Evolutionary conservation across 1,284 basidiomycete genomes (phyloP).

Genomic region (Erythrobasidium hasegawianum): DNA sequence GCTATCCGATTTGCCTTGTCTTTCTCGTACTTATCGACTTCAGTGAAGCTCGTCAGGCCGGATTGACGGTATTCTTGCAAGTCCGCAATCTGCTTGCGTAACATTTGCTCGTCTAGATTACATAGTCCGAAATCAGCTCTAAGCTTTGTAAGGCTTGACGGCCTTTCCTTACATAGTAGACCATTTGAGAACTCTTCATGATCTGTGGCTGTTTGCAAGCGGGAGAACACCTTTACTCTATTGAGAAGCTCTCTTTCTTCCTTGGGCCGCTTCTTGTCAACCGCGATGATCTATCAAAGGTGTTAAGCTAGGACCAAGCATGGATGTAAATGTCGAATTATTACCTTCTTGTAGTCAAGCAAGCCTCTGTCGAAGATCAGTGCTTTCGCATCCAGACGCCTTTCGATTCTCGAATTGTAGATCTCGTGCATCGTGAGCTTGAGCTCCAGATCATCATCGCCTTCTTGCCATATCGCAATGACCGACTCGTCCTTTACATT

Average conservation of each 20-base stretch:
- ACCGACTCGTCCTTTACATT: slow-evolving; percentile 52
- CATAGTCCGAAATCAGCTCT: too few relatives aligned
- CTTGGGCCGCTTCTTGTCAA: slow-evolving; percentile 81
- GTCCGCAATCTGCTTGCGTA: slow-evolving; percentile 80
- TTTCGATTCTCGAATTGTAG: slow-evolving; percentile 88
- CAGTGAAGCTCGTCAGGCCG: slow-evolving; percentile 74
- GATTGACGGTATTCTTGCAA: slow-evolving; percentile 81
- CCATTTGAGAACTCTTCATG: slow-evolving; percentile 86
- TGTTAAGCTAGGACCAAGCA: not conserved
- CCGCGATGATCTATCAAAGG: slow-evolving; percentile 68
- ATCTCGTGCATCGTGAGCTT: slow-evolving; percentile 88
- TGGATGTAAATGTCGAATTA: slow-evolving; percentile 38
- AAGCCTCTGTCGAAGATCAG: slow-evolving; percentile 89
- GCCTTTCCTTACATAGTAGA: slow-evolving; percentile 66
- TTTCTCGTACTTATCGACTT: slow-evolving; percentile 79
- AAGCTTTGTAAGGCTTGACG: too few relatives aligned
- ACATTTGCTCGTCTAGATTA: slow-evolving; percentile 76
- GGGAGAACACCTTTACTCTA: slow-evolving; percentile 85
- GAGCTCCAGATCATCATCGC: slow-evolving; percentile 74
- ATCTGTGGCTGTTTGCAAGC: slow-evolving; percentile 85
- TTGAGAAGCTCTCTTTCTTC: slow-evolving; percentile 89
- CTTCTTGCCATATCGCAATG: slow-evolving; percentile 61
- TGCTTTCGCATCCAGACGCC: slow-evolving; percentile 79
- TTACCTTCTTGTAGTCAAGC: slow-evolving; percentile 87
- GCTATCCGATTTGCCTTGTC: slow-evolving; percentile 55